Conservation (phyloP, 495 filamentous ascomycete genomes). For the Paragyromitra xinjiangensis region DNA sequence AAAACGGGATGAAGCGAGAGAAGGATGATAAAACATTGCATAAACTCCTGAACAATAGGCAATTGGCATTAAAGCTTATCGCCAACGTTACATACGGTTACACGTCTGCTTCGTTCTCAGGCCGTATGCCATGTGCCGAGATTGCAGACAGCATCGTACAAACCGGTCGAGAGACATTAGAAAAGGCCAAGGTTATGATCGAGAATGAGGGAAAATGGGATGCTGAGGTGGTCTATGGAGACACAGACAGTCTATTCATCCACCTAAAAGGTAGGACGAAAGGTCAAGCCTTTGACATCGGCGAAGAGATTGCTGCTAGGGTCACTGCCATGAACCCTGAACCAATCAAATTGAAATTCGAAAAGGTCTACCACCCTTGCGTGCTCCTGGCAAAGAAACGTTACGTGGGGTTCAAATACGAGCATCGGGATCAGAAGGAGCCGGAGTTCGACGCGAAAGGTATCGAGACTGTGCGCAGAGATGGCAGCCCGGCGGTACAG, state of each 20-base stretch:
- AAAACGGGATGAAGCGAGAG: slow-evolving; percentile 93
- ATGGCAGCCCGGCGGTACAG: slow-evolving; percentile 94
- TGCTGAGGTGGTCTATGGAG: slow-evolving; percentile 96
- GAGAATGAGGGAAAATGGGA: slow-evolving; percentile 87
- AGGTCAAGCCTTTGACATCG: slow-evolving; percentile 89
- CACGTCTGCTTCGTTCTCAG: slow-evolving; percentile 93
- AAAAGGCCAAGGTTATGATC: slow-evolving; percentile 91
- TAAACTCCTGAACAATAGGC: slow-evolving; percentile 88
- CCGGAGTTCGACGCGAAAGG: slow-evolving; percentile 98
- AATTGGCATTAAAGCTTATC: slow-evolving; percentile 94
- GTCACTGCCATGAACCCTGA: slow-evolving; percentile 91
- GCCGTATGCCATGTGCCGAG: slow-evolving; percentile 96
- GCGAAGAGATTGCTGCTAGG: slow-evolving; percentile 87
- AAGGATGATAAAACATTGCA: slow-evolving; percentile 89
- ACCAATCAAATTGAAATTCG: slow-evolving; percentile 95
- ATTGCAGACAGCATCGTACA: slow-evolving; percentile 99
- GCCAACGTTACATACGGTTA: slow-evolving; percentile 99
- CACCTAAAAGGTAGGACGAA: slow-evolving; percentile 85
- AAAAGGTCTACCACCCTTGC: slow-evolving; percentile 97
- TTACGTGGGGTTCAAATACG: slow-evolving; percentile 98
- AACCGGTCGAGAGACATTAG: slow-evolving; percentile 90
- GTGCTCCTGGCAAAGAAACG: slow-evolving; percentile 95
- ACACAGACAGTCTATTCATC: slow-evolving; percentile 96
- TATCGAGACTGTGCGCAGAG: slow-evolving; percentile 93
- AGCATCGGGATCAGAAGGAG: slow-evolving; percentile 75